A percentile compares a stretch with the other conserved stretches of the same genome.
These are phyloP conservation scores for Hebeloma cylindrosporum DNA, from an alignment of 768 basidiomycete genomes.

Conservation along the genomic window DNA sequence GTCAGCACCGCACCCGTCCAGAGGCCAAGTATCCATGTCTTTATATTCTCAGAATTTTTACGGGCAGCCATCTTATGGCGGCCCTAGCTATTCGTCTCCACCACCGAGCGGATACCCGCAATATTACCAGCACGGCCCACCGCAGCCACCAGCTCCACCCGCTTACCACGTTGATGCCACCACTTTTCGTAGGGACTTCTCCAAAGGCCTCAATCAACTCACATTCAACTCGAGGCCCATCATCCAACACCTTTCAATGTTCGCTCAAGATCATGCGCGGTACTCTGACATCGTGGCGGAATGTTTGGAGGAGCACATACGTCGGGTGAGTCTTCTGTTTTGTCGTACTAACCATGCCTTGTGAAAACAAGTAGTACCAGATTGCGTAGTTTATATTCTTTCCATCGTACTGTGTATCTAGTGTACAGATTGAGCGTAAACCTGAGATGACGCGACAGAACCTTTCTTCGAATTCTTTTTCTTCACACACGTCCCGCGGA, in stretches of 20 bases:
- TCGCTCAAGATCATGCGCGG: slow-evolving; percentile 83
- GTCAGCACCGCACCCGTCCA: slow-evolving; percentile 13
- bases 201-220: slow-evolving; percentile 71
- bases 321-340: slow-evolving; percentile 70
- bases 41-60: slow-evolving; percentile 65
- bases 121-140: slow-evolving; percentile 46
- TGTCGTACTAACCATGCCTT: slow-evolving; percentile 10
- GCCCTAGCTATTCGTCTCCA: slow-evolving; percentile 40
- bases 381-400: slow-evolving; percentile 24
- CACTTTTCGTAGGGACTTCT: slow-evolving; percentile 66
- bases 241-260: slow-evolving; percentile 89
- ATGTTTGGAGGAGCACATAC: slow-evolving; percentile 81
- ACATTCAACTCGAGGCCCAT: slow-evolving; percentile 94
- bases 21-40: slow-evolving; percentile 42
- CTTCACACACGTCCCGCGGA: slow-evolving; percentile 42
- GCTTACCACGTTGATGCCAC: slow-evolving; percentile 32
- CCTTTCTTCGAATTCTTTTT: slow-evolving; percentile 27
- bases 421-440: slow-evolving; percentile 36
- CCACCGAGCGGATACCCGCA: slow-evolving; percentile 42
- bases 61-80: slow-evolving; percentile 54
- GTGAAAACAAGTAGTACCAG: slow-evolving; percentile 27
- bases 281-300: slow-evolving; percentile 80
- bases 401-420: slow-evolving; percentile 29
- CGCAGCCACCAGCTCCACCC: slow-evolving; percentile 37
- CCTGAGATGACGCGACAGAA: slow-evolving; percentile 27